Conservation (phyloP, 169 alveolate genomes). For the Cryptosporidium viatorum region DNA sequence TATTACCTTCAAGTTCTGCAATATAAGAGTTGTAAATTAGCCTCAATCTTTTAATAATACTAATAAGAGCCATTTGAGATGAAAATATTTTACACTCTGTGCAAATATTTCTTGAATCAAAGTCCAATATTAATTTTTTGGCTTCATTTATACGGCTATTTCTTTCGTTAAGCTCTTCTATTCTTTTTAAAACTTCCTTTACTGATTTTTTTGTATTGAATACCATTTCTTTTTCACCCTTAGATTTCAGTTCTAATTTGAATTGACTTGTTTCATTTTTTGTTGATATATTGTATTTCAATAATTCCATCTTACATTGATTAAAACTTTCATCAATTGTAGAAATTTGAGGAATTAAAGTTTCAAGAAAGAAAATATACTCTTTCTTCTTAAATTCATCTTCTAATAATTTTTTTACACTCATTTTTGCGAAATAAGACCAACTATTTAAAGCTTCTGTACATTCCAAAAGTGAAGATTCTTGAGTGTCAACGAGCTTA, state of each 20-base stretch:
- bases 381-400: neutral
- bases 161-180: neutral
- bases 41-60: slow-evolving; percentile 13
- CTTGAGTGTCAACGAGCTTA: neutral
- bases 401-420: slow-evolving; percentile 1
- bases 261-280: slow-evolving; percentile 18
- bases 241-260: neutral
- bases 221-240: slow-evolving; percentile 5
- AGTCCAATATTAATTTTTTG: neutral
- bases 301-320: slow-evolving; percentile 9
- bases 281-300: neutral
- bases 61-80: slow-evolving; percentile 49
- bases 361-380: neutral
- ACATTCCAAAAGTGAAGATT: slow-evolving; percentile 30
- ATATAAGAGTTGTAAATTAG: neutral
- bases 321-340: slow-evolving; percentile 13
- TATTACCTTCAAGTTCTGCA: neutral
- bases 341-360: slow-evolving; percentile 14
- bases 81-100: slow-evolving; percentile 24
- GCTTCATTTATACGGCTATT: neutral
- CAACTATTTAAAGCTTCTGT: slow-evolving; percentile 41
- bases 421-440: slow-evolving; percentile 22
- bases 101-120: slow-evolving; percentile 21
- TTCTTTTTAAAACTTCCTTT: neutral
- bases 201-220: slow-evolving; percentile 17